A percentile compares a stretch with the other conserved stretches of the same genome.
Evolutionary conservation across 2,329 filamentous ascomycete species (phyloP).

Genomic region (Plenodomus lindquistii): DNA sequence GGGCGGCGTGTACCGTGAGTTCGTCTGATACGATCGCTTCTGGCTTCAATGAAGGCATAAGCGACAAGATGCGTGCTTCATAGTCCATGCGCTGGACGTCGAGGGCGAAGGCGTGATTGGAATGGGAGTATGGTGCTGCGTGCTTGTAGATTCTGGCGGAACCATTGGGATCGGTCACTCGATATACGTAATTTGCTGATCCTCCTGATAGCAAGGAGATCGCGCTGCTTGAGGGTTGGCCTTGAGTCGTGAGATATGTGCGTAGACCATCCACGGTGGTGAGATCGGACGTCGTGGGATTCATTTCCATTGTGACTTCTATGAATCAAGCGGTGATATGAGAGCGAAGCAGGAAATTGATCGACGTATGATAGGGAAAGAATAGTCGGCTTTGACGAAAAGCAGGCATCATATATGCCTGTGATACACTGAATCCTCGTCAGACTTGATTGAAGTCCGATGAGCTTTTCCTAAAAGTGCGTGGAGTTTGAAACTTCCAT

Average conservation of each 20-base stretch:
- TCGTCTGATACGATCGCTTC: slow-evolving; percentile 6
- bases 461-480: too few relatives aligned
- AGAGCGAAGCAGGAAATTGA: neutral
- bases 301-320: neutral
- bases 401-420: too few relatives aligned
- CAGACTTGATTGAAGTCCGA: too few relatives aligned
- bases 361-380: too few relatives aligned
- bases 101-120: slow-evolving; percentile 28
- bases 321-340: neutral
- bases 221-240: slow-evolving; percentile 1
- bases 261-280: slow-evolving; percentile 25
- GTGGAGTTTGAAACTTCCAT: neutral
- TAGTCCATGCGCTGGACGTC: slow-evolving; percentile 40
- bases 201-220: slow-evolving; percentile 35
- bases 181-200: slow-evolving; percentile 44
- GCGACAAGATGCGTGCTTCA: slow-evolving; percentile 31
- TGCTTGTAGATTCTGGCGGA: slow-evolving; percentile 39
- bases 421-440: too few relatives aligned
- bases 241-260: slow-evolving; percentile 20
- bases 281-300: slow-evolving; percentile 4
- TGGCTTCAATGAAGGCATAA: slow-evolving; percentile 10
- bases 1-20: slow-evolving; percentile 21
- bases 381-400: too few relatives aligned
- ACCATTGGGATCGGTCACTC: slow-evolving; percentile 18
- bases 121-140: slow-evolving; percentile 35